These are phyloP conservation scores for Escovopsis sp. DNA, from an alignment of 2,329 filamentous ascomycete species.

Conservation along the genomic window DNA sequence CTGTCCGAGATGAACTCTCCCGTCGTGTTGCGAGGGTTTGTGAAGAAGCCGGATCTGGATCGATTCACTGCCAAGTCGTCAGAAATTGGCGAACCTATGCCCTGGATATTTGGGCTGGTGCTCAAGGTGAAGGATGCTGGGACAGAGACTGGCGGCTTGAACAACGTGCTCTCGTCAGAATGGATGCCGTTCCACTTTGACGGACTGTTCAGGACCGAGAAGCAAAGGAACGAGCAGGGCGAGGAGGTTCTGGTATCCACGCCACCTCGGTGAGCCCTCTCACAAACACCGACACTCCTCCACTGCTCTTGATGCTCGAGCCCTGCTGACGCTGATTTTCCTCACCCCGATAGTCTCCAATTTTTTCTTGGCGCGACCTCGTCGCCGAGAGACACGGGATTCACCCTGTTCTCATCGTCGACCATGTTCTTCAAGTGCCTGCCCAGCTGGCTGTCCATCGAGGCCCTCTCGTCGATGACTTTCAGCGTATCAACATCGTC, in stretches of 20 bases:
- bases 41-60: constrained; percentile 28
- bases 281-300: background rate
- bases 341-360: constrained; percentile 26
- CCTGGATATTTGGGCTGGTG: constrained; percentile 39
- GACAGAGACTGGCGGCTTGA: constrained; percentile 26
- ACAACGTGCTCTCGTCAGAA: constrained; percentile 38
- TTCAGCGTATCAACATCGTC: constrained; percentile 35
- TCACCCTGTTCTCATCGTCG: constrained; percentile 39
- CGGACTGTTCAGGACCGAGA: constrained; percentile 38
- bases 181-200: constrained; percentile 45
- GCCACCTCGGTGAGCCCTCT: constrained; percentile 26
- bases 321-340: background rate
- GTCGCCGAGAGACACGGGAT: constrained; percentile 35
- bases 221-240: constrained; percentile 22
- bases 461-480: constrained; percentile 24
- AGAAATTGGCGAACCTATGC: constrained; percentile 31
- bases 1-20: constrained; percentile 37
- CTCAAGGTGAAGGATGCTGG: constrained; percentile 36
- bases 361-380: constrained; percentile 33
- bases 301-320: background rate
- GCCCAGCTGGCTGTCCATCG: constrained; percentile 20
- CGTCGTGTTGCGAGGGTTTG: constrained; percentile 36
- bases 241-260: constrained; percentile 25
- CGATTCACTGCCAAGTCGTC: constrained; percentile 30
- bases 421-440: constrained; percentile 33